Evolutionary conservation across 2,329 filamentous ascomycete genomes (phyloP).

Genomic region (Triangularia setosa): DNA sequence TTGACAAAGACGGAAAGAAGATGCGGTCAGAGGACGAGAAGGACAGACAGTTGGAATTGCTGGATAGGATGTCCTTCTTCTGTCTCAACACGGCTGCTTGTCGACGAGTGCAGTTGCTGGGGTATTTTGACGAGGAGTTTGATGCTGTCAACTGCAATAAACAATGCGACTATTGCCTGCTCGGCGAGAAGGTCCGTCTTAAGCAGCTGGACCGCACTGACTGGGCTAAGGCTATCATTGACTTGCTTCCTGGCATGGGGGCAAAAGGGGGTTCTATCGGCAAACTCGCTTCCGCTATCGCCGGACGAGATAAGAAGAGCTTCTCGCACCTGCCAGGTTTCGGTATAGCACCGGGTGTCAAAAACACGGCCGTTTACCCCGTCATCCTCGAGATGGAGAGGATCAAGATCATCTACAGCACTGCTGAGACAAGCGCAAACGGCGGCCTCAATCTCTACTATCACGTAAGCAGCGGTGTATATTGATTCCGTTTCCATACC

Average conservation of each 20-base stretch:
- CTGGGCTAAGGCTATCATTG: slow-evolving; percentile 67
- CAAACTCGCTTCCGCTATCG: slow-evolving; percentile 56
- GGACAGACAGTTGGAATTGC: slow-evolving; percentile 77
- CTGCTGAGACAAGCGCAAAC: slow-evolving; percentile 54
- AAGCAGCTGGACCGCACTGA: slow-evolving; percentile 73
- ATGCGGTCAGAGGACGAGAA: slow-evolving; percentile 59
- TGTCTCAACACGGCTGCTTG: slow-evolving; percentile 89
- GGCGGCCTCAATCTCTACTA: slow-evolving; percentile 75
- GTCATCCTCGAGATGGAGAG: slow-evolving; percentile 74
- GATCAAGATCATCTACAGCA: slow-evolving; percentile 70
- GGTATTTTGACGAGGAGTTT: slow-evolving; percentile 93
- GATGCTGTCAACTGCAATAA: slow-evolving; percentile 64
- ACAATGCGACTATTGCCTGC: slow-evolving; percentile 86
- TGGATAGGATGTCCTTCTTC: slow-evolving; percentile 78
- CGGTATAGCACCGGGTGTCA: slow-evolving; percentile 66
- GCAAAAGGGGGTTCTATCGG: slow-evolving; percentile 59
- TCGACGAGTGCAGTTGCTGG: slow-evolving; percentile 78
- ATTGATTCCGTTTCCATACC: background rate
- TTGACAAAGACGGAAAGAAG: slow-evolving; percentile 51
- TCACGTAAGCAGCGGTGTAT: slow-evolving; percentile 42
- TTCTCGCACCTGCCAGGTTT: slow-evolving; percentile 55
- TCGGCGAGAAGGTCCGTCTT: slow-evolving; percentile 55
- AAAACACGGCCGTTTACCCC: slow-evolving; percentile 73
- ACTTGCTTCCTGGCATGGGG: slow-evolving; percentile 57
- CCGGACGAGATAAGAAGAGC: slow-evolving; percentile 46